Base-by-base conservation (phyloP, 202 grass and related monocot genomes). In the Zoysia matrella region DNA sequence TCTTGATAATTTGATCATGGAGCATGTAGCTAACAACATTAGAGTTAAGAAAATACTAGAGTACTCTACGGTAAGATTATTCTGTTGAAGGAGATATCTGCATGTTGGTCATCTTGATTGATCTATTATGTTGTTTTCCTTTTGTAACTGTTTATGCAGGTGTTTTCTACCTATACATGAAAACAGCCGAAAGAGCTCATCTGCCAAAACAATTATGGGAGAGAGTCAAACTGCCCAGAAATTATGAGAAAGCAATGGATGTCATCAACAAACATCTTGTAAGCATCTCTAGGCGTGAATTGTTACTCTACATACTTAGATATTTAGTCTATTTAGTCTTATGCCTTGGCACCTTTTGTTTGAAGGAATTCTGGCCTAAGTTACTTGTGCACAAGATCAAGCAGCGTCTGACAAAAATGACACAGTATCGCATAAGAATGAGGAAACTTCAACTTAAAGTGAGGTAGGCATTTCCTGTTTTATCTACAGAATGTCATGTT, bases 341-440 rank as follows among this genome's bases (percentile, higher is more conserved):
- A 70, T 77, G 16, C 11, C 51, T 74, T 87, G 47, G 14, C 42
- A 77, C 77, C 69, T 4, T 60, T 73, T 46, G 16, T 58, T 65
- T 85, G 50, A 52, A 98, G 95, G 89, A 98, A 78, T 91, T 90
- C 80, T 98, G 95, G 95, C 92, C 95, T 40, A 91, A 95, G 82
- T 80, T 98, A 81, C 90, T 98, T 70, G 92, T 98, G 82, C 95
- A 90, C 87, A 98, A 95, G 90, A 91, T 93, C 60, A 98, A 91
- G 82, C 95, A 98, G 53, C 78, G 95, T 40, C 51, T 95, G 13
- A 95, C 90, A 55, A 98, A 98, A 88, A 98, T 98, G 95, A 95
- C 95, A 46, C 95, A 93, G 47, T 98, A 91, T 82, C 86, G 90
- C n/a, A 98, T 98, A 88, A 77, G 95, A 74, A 98, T 91, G 95